Conservation (phyloP, 2,329 filamentous ascomycete genomes). For the Cladosporium sp. region DNA sequence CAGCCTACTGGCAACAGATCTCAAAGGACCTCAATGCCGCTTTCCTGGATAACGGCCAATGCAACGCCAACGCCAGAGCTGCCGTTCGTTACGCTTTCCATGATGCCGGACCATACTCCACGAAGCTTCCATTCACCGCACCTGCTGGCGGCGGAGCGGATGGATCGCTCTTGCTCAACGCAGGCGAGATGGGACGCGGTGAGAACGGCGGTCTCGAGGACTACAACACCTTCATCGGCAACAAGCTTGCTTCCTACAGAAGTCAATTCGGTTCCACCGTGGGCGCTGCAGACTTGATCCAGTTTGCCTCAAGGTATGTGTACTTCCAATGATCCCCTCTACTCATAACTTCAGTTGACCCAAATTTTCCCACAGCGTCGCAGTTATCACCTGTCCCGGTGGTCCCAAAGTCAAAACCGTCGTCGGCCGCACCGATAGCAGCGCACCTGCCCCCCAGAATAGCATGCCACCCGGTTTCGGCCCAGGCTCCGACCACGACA, state of each 20-base stretch:
- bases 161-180: constrained; percentile 41
- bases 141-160: constrained; percentile 41
- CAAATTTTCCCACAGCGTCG: constrained; percentile 38
- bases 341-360: neutral
- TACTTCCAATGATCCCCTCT: too few species aligned
- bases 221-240: constrained; percentile 44
- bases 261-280: constrained; percentile 31
- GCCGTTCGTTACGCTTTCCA: constrained; percentile 39
- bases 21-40: constrained; percentile 17
- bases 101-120: constrained; percentile 26
- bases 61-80: constrained; percentile 36
- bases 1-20: constrained; percentile 11
- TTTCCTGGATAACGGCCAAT: constrained; percentile 32
- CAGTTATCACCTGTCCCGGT: constrained; percentile 34
- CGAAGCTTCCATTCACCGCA: constrained; percentile 22
- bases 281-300: constrained; percentile 55
- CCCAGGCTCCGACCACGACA: constrained; percentile 39
- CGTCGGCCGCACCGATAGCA: constrained; percentile 51
- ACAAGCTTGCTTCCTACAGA: constrained; percentile 36
- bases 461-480: constrained; percentile 48
- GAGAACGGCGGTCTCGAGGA: constrained; percentile 49
- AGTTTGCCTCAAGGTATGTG: constrained; percentile 42
- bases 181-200: constrained; percentile 37
- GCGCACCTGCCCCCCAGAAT: constrained; percentile 42
- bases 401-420: constrained; percentile 34